phyloP scores from a whole-genome alignment of 2,329 filamentous ascomycete genomes.

The Chrysosporium keratinophilum region DNA sequence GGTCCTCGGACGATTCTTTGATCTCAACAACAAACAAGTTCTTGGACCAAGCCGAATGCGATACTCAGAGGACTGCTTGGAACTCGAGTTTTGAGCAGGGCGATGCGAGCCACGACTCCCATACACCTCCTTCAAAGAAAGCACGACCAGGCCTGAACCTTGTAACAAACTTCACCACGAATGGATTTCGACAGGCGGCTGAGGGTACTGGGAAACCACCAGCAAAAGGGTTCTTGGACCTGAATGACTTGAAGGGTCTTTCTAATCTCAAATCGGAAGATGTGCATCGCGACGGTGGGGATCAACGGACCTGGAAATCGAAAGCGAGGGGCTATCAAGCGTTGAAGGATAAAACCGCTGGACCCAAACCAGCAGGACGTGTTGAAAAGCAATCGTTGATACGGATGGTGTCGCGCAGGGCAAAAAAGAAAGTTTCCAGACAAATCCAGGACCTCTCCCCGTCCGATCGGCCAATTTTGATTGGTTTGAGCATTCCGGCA shows the following conservation, averaged over 20 bases:
- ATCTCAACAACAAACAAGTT: not conserved
- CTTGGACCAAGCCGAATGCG: not conserved
- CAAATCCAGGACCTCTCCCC: constrained; percentile 34
- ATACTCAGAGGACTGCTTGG: not conserved
- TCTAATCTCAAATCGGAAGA: constrained; percentile 23
- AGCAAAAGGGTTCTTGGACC: constrained; percentile 24
- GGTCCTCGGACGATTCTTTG: constrained; percentile 23
- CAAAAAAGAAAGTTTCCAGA: constrained; percentile 13
- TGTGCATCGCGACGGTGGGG: constrained; percentile 10
- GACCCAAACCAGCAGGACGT: not conserved
- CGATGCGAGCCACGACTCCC: constrained; percentile 11
- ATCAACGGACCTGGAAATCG: constrained; percentile 17
- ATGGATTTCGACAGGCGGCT: constrained; percentile 11
- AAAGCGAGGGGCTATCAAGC: constrained; percentile 18
- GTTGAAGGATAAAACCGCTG: constrained; percentile 17
- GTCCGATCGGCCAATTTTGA: constrained; percentile 38
- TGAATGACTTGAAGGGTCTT: constrained; percentile 31
- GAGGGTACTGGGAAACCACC: not conserved
- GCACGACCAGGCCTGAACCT: constrained; percentile 34
- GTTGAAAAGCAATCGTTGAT: constrained; percentile 10
- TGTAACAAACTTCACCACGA: constrained; percentile 32
- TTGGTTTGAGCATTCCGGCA: constrained; percentile 36
- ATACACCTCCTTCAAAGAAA: constrained; percentile 20
- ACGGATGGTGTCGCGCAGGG: constrained; percentile 3
- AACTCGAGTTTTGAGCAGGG: not conserved